Conservation (phyloP, 192 early-diverging fungal species). For the Obelidium mucronatum region DNA sequence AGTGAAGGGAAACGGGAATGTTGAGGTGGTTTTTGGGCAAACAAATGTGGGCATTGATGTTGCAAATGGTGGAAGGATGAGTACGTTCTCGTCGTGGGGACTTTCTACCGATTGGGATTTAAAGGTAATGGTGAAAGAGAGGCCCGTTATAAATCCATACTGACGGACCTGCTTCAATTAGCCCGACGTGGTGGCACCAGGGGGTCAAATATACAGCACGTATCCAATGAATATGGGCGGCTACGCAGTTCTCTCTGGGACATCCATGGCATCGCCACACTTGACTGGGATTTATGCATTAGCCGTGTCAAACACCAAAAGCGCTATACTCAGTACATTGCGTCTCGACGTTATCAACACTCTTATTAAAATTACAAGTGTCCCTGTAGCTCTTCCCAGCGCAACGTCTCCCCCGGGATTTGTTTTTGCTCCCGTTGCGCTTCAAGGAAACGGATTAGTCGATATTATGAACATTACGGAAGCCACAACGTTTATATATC, state of each 20-base stretch:
- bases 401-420: neutral
- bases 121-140: too few species aligned
- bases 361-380: slow-evolving; percentile 49
- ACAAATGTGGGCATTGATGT: neutral
- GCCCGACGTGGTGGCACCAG: slow-evolving; percentile 46
- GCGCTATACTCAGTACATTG: slow-evolving; percentile 53
- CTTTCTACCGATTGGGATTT: neutral
- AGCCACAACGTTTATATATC: slow-evolving; percentile 35
- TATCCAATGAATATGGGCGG: neutral
- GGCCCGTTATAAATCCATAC: too few species aligned
- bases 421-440: slow-evolving; percentile 51
- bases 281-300: slow-evolving; percentile 58
- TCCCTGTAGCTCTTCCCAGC: neutral
- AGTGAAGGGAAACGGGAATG: slow-evolving; percentile 11
- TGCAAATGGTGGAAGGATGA: neutral
- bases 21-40: neutral
- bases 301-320: slow-evolving; percentile 36
- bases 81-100: slow-evolving; percentile 18
- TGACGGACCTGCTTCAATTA: too few species aligned
- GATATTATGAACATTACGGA: slow-evolving; percentile 68
- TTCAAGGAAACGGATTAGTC: slow-evolving; percentile 78
- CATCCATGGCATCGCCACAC: slow-evolving; percentile 85
- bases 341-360: slow-evolving; percentile 43
- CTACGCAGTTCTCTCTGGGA: slow-evolving; percentile 52
- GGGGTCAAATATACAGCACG: slow-evolving; percentile 44